Evolutionary conservation across 495 filamentous ascomycete species (phyloP).

Genomic region (Lophium mytilinum): DNA sequence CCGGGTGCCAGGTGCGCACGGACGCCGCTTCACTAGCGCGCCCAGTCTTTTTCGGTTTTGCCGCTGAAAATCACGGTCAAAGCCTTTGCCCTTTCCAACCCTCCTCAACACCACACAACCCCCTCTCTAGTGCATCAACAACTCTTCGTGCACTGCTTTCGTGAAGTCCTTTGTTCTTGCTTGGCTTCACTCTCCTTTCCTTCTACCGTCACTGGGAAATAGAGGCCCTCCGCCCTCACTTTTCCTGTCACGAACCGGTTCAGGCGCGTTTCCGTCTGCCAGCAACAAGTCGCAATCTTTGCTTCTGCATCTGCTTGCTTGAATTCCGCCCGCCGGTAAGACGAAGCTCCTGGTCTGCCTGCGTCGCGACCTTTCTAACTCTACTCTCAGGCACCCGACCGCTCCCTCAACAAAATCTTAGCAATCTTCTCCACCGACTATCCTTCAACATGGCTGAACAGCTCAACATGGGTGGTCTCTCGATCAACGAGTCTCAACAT

Average conservation of each 20-base stretch:
- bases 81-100: background rate
- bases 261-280: conserved; percentile 29
- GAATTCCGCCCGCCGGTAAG: too few species aligned
- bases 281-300: conserved; percentile 13
- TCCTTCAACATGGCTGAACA: conserved; percentile 77
- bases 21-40: too few species aligned
- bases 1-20: too few species aligned
- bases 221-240: conserved; percentile 13
- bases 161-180: conserved; percentile 20
- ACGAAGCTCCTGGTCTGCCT: background rate
- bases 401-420: background rate
- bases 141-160: conserved; percentile 9
- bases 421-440: conserved; percentile 8
- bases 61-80: background rate
- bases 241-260: conserved; percentile 24
- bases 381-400: conserved; percentile 1
- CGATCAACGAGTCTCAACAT: conserved; percentile 64
- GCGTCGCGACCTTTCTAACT: background rate
- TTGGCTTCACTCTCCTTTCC: conserved; percentile 25
- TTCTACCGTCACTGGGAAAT: conserved; percentile 21
- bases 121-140: conserved; percentile 13
- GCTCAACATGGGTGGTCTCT: conserved; percentile 83
- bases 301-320: too few species aligned
- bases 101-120: conserved; percentile 15
- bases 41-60: background rate